Base-by-base conservation (phyloP, 371 early-diverging fungal genomes). In the Mucor irregularis region DNA sequence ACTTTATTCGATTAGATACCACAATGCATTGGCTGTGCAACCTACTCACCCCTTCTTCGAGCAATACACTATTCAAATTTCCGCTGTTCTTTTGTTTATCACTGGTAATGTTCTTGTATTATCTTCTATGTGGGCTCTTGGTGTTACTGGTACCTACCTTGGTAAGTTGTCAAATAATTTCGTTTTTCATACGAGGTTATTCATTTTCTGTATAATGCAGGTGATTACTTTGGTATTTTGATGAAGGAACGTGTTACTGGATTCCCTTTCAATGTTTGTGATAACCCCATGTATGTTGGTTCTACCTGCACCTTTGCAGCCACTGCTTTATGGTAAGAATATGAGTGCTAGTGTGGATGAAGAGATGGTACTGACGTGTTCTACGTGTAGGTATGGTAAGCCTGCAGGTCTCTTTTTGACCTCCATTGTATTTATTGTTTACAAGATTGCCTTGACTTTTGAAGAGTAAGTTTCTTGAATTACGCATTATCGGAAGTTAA, bases 201-300 rank as follows among this genome's bases (percentile, higher is more conserved):
- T 22, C 4, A 22, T 4, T 10, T 11, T 24, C 13, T 19, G 5
- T 42, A 11, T 1, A 6, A 24, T 6, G 1, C 67, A 89, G 95
- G 95, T 58, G 95, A 94, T 68, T 95, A 95, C 71, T 95, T 94
- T 80, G 96, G 96, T 45, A 94, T 95, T 45, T 69, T 94, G 60
- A 95, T 95, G 95, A 79, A 84, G 28, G 78, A 81, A 53, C 86
- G 90, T 33, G 93, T 95, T 49, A 92, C 92, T 11, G 86, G 86
- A 16, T 94, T 95, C 71, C 96, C 96, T 13, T 95, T 95, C 82
- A 95, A 90, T 68, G 86, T 92, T 9, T 80, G 87, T 29, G 90
- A 92, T 17, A 90, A 95, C 71, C 96, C 96, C 16, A 95, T 95
- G 96, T 95, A 95, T 66, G 81, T 85, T 44, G 96, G 96, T n/a